phyloP scores from a whole-genome alignment of 495 filamentous ascomycete genomes.

The Penicillium bovifimosum region DNA sequence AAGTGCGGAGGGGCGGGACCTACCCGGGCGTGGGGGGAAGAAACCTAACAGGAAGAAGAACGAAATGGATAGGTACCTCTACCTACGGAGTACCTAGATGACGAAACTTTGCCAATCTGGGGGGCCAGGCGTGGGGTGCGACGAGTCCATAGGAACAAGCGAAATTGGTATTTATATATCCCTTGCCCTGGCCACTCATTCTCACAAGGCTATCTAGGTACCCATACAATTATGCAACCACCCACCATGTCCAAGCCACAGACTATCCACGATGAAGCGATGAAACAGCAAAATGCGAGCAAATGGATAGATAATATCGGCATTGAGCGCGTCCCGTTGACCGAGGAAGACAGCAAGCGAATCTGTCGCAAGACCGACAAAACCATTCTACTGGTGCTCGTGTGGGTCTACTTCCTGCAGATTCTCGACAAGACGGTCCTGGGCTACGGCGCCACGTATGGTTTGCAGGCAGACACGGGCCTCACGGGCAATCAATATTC shows the following conservation, averaged over 20 bases:
- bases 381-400: constrained; percentile 51
- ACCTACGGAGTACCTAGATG: no score
- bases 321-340: constrained; percentile 33
- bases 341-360: constrained; percentile 48
- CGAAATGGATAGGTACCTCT: no score
- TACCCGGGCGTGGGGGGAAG: constrained; percentile 9
- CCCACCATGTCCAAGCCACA: constrained; percentile 17
- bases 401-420: constrained; percentile 62
- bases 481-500: constrained; percentile 58
- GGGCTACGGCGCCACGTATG: constrained; percentile 59
- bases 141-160: no score
- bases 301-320: not conserved
- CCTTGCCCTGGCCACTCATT: not conserved
- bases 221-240: not conserved
- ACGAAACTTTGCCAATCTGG: not conserved
- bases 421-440: constrained; percentile 63
- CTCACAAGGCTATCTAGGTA: not conserved
- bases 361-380: constrained; percentile 58
- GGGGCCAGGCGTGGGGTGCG: not conserved
- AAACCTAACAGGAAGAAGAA: not conserved
- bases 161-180: not conserved
- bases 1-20: constrained; percentile 5
- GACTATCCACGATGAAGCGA: constrained; percentile 14
- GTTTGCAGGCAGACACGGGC: constrained; percentile 48
- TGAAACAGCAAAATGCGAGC: not conserved